These are phyloP conservation scores for Penstemon davidsonii DNA, from an alignment of 257 asterid species.

Conservation along the genomic window DNA sequence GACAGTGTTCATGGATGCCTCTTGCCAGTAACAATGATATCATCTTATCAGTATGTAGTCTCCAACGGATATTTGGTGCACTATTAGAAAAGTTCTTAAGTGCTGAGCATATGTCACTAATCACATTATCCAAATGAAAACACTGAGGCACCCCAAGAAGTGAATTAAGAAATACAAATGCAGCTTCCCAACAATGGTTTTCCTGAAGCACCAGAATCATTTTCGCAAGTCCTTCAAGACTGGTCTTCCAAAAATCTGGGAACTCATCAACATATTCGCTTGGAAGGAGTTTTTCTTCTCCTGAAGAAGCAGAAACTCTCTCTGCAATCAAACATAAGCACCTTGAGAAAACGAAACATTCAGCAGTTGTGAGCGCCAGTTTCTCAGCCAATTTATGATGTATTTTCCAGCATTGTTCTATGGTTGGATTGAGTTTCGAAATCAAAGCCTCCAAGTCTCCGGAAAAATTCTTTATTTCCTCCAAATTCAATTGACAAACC, in stretches of 20 bases:
- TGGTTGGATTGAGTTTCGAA: conserved; percentile 57
- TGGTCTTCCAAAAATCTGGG: conserved; percentile 48
- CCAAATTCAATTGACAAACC: conserved; percentile 41
- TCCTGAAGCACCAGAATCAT: conserved; percentile 62
- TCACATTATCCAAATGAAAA: conserved; percentile 53
- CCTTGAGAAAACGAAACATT: conserved; percentile 71
- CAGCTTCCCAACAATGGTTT: conserved; percentile 81
- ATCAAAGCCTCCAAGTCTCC: conserved; percentile 55
- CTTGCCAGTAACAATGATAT: conserved; percentile 58
- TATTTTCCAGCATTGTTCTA: conserved; percentile 74
- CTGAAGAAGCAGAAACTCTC: conserved; percentile 35
- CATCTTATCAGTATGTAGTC: conserved; percentile 75
- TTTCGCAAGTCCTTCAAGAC: conserved; percentile 67
- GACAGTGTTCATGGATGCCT: conserved; percentile 53
- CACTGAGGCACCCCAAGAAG: conserved; percentile 62
- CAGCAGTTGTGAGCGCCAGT: conserved; percentile 65
- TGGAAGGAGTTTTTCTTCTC: conserved; percentile 36
- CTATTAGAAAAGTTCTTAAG: conserved; percentile 56
- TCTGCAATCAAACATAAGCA: conserved; percentile 49
- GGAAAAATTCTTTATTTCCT: conserved; percentile 51
- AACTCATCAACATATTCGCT: conserved; percentile 35
- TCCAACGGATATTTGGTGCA: conserved; percentile 81
- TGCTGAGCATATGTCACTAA: conserved; percentile 56
- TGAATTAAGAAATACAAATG: conserved; percentile 69
- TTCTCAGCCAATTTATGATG: conserved; percentile 68